Base-by-base conservation (phyloP, 805 yeast species). In the Yarrowia deformans region DNA sequence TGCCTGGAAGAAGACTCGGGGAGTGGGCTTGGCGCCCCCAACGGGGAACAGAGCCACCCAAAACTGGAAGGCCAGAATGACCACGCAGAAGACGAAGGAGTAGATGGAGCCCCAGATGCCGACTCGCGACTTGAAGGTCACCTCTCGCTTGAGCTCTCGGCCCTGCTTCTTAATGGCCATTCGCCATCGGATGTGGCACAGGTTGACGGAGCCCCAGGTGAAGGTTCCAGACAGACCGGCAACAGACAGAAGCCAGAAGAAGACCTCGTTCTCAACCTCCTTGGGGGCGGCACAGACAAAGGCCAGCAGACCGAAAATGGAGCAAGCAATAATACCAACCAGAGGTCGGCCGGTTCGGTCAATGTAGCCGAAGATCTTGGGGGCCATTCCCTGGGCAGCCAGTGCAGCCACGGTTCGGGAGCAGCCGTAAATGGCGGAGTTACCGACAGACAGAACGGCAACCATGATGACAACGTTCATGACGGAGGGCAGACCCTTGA, bases 41-140 rank as follows among this genome's bases (percentile, higher is more conserved):
- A 87, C 74, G 69, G 95, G 95, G 81, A 81, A 89, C 43, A 88
- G 77, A n/a, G 93, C 91, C 68, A 87, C 82, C 90, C 91, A 90
- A 81, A 90, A 88, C 79, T 90, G 91, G 19, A 90, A 88, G 69
- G 83, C 78, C 71, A 90, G 79, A 72, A 90, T 86, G 56, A 87
- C 74, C 19, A 84, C 29, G 75, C 86, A 87, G 74, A 90, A 78
- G n/a, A 78, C 66, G 32, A 84, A 74, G 69, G 92, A 92, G 76
- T 84, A 84, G 71, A 76, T 77, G 0, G 93, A 87, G 60, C 93
- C 93, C 72, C 74, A 77, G 39, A 85, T 77, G 74, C 95, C 95
- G 54, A 83, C 81, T 85, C 87, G 23, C 93, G 83, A 40, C 79
- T 81, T 76, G 84, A 90, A 0, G 88, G 81, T 66, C 88, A 45